Percentiles rank a stretch among this genome's conserved stretches.
Conservation (phyloP, 495 filamentous ascomycete genomes). For the Penicillium cataractarum region DNA sequence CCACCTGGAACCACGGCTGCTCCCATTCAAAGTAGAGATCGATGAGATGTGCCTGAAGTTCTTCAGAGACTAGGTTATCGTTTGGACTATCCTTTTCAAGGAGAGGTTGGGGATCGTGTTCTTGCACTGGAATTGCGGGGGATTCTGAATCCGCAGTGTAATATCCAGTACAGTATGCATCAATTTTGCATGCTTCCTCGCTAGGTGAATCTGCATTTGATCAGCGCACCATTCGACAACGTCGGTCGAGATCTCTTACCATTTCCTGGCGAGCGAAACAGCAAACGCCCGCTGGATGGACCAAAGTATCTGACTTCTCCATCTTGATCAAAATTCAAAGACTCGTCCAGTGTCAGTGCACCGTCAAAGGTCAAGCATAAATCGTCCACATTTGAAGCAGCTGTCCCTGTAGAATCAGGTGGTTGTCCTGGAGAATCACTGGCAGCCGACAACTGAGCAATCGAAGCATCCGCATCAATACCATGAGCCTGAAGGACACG, state of each 20-base stretch:
- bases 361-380: constrained; percentile 32
- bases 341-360: constrained; percentile 32
- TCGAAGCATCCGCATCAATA: constrained; percentile 30
- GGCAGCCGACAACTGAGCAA: constrained; percentile 24
- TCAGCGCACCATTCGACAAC: constrained; percentile 9
- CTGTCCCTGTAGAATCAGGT: not conserved
- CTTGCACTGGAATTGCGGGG: not conserved
- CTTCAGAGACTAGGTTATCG: constrained; percentile 18
- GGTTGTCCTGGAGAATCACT: constrained; percentile 9
- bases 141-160: not conserved
- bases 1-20: constrained; percentile 71
- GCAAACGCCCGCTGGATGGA: constrained; percentile 31
- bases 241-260: constrained; percentile 4
- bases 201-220: constrained; percentile 14
- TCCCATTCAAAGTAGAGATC: constrained; percentile 80
- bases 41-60: constrained; percentile 30
- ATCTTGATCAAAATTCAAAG: constrained; percentile 37
- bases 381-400: constrained; percentile 24
- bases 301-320: constrained; percentile 39
- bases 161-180: constrained; percentile 9
- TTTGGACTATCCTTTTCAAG: not conserved
- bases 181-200: constrained; percentile 16
- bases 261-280: constrained; percentile 26
- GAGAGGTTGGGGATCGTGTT: not conserved
- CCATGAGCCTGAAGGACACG: constrained; percentile 25